These are phyloP conservation scores for Suhomyces panamericanus DNA, from an alignment of 1,139 yeast species.

Conservation along the genomic window DNA sequence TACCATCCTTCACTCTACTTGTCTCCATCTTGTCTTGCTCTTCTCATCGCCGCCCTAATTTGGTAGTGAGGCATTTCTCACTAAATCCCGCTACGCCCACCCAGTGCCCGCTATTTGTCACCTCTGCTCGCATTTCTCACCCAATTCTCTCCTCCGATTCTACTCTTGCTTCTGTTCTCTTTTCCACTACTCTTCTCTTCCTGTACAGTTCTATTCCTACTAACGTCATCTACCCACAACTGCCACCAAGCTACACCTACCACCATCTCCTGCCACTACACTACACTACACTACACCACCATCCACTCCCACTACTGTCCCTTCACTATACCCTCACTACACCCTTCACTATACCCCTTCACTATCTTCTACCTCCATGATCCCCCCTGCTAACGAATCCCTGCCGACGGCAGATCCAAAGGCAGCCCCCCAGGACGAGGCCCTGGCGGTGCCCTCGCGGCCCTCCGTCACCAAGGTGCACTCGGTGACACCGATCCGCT, in stretches of 20 bases:
- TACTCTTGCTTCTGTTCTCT: not conserved
- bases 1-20: too few species aligned
- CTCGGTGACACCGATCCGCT: constrained; percentile 12
- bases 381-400: constrained; percentile 5
- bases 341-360: too few species aligned
- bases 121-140: not conserved
- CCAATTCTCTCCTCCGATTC: not conserved
- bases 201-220: not conserved
- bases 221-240: too few species aligned
- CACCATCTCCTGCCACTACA: not conserved
- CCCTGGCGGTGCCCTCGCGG: not conserved
- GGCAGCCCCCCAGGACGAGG: not conserved
- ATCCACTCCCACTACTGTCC: too few species aligned
- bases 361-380: not conserved
- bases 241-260: not conserved
- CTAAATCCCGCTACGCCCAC: not conserved
- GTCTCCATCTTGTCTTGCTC: too few species aligned
- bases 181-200: not conserved
- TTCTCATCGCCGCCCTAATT: too few species aligned
- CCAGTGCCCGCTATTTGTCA: not conserved
- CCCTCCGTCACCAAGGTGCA: constrained; percentile 7
- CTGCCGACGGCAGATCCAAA: constrained; percentile 10
- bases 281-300: not conserved
- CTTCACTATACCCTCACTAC: too few species aligned
- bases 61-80: not conserved